Evolutionary conservation across 164 flowering plant species (phyloP).

Genomic region (Akebia trifoliata): DNA sequence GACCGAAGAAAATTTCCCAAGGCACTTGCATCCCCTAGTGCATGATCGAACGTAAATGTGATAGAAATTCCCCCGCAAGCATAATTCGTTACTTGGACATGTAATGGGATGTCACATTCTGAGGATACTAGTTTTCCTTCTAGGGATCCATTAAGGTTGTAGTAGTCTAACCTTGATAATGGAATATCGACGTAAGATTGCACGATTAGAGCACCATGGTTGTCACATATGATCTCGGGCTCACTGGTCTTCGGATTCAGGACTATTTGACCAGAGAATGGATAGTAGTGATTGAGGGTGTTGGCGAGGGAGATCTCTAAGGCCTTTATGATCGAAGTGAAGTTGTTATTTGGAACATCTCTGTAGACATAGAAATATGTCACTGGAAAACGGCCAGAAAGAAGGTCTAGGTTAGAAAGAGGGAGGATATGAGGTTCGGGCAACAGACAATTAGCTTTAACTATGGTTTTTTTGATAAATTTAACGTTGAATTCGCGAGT

Average conservation of each 20-base stretch:
- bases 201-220: slow-evolving; percentile 34
- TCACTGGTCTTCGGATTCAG: slow-evolving; percentile 27
- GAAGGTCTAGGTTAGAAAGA: slow-evolving; percentile 55
- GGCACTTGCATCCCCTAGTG: slow-evolving; percentile 44
- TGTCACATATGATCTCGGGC: slow-evolving; percentile 48
- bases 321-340: slow-evolving; percentile 8
- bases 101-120: slow-evolving; percentile 25
- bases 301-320: slow-evolving; percentile 32
- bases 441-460: slow-evolving; percentile 25
- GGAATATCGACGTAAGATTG: slow-evolving; percentile 34
- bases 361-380: slow-evolving; percentile 50
- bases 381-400: slow-evolving; percentile 54
- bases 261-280: slow-evolving; percentile 42
- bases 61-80: slow-evolving; percentile 41
- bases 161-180: slow-evolving; percentile 27
- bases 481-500: too few relatives aligned
- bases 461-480: slow-evolving; percentile 22
- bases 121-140: slow-evolving; percentile 33
- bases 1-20: slow-evolving; percentile 43
- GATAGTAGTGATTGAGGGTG: slow-evolving; percentile 34
- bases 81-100: slow-evolving; percentile 39
- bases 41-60: slow-evolving; percentile 54
- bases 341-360: background rate
- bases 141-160: slow-evolving; percentile 31
- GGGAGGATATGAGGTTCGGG: slow-evolving; percentile 18